These are phyloP conservation scores for Melocanna baccifera DNA, from an alignment of 176 grass and related monocot genomes.

Conservation along the genomic window DNA sequence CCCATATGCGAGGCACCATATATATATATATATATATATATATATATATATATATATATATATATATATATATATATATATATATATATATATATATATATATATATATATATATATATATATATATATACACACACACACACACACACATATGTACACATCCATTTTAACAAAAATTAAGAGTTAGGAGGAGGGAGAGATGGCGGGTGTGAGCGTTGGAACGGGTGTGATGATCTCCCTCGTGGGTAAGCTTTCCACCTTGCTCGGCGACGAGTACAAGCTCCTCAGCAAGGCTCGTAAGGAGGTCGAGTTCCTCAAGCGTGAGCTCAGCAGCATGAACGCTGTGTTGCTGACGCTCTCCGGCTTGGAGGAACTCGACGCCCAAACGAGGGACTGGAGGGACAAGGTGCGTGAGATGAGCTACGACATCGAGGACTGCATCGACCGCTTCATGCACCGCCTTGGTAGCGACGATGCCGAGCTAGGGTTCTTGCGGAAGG, in stretches of 20 bases:
- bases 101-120: no score
- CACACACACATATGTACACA: no score
- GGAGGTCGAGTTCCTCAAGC: neutral
- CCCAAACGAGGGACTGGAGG: neutral
- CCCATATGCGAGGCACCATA: no score
- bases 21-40: no score
- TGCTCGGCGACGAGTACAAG: neutral
- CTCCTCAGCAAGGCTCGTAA: neutral
- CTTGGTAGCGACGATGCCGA: no score
- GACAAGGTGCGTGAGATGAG: neutral
- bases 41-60: no score
- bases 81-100: no score
- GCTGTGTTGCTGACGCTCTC: neutral
- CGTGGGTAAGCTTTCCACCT: neutral
- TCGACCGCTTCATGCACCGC: slow-evolving; percentile 3
- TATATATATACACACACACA: no score
- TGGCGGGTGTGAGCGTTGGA: neutral
- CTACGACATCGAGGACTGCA: slow-evolving; percentile 14
- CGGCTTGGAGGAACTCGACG: neutral
- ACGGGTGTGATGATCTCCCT: neutral
- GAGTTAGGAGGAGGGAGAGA: no score
- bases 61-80: no score
- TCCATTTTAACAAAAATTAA: no score
- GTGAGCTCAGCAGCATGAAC: slow-evolving; percentile 9
- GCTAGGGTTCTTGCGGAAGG: no score